Evolutionary conservation across 306 rosid species (phyloP), one percentile per base, ranked within the genome.

Genomic region (Vigna unguiculata): DNA sequence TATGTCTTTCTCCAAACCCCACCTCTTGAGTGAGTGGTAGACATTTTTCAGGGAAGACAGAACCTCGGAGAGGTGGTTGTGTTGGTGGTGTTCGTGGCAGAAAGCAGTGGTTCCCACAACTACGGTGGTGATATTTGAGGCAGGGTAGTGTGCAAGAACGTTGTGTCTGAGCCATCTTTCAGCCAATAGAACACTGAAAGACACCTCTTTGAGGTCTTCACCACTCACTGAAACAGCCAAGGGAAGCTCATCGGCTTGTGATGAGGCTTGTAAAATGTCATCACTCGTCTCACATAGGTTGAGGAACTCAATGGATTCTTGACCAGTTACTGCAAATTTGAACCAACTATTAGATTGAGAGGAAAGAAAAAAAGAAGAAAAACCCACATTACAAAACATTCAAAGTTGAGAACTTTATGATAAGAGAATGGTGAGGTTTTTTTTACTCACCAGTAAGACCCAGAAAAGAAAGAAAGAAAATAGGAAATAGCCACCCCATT

Each of bases 1-100:
- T 34, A 91, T 90, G 3, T 85, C 84, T 54, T 85, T 79, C 84
- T 91, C 93, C 84, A 93, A 89, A 78, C 90, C 96, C 98, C 98
- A 94, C 76, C 98, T 86, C 9, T 41, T 88, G 1, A 94, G 89
- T 5, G 97, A 91, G 60, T 90, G 86, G 61, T 87, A 76, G 20
- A 94, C 58, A 80, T 94, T 94, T 86, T 84, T 90, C 60, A 91
- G 28, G 55, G 93, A 85, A 15, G 85, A 83, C 3, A 90, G 68
- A 65, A 87, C 77, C 53, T 82, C 14, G 53, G 17, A 21, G 12
- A 81, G 80, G 25, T 83, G 79, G 25, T 83, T 45, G 19, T 41
- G 63, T 2, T 81, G 78, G 51, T 74, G 87, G 47, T 73, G 69
- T 48, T 72, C 77, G 30, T 77, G 77, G 85, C 96, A 91, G 46